These are phyloP conservation scores for Tetragonia tetragonoides DNA, from an alignment of 148 eudicot species.

Conservation along the genomic window DNA sequence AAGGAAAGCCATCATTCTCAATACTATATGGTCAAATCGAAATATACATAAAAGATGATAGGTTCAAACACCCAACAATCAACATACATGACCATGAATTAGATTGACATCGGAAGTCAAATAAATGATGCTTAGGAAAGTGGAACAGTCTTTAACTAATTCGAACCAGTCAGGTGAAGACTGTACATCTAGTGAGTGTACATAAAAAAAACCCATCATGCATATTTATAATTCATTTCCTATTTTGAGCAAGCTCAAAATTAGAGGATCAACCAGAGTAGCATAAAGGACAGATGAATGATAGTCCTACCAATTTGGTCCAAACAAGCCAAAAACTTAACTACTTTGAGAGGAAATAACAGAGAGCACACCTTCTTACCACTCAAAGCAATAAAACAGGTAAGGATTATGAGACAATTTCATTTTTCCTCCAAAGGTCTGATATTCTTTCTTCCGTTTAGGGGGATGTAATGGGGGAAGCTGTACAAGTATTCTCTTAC, in stretches of 20 bases:
- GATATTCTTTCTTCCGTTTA: not conserved
- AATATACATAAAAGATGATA: no score
- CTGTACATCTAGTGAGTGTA: not conserved
- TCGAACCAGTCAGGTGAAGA: not conserved
- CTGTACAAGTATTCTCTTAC: not conserved
- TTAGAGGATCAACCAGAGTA: not conserved
- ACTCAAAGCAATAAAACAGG: not conserved
- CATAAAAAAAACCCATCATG: not conserved
- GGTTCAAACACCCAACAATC: not conserved
- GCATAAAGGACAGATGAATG: not conserved
- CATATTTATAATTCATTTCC: not conserved
- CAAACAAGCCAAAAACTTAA: not conserved
- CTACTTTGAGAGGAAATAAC: not conserved
- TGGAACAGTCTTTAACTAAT: not conserved
- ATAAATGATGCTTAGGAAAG: not conserved
- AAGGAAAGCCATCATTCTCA: not conserved
- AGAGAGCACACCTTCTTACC: not conserved
- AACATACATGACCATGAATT: not conserved
- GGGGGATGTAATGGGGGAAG: no score
- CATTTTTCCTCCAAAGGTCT: not conserved
- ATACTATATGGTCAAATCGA: not conserved
- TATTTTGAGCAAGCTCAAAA: not conserved
- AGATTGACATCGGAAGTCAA: not conserved
- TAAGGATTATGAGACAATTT: not conserved
- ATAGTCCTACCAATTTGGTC: not conserved